phyloP scores from a whole-genome alignment of 306 rosid species.

The Prunus dulcis region DNA sequence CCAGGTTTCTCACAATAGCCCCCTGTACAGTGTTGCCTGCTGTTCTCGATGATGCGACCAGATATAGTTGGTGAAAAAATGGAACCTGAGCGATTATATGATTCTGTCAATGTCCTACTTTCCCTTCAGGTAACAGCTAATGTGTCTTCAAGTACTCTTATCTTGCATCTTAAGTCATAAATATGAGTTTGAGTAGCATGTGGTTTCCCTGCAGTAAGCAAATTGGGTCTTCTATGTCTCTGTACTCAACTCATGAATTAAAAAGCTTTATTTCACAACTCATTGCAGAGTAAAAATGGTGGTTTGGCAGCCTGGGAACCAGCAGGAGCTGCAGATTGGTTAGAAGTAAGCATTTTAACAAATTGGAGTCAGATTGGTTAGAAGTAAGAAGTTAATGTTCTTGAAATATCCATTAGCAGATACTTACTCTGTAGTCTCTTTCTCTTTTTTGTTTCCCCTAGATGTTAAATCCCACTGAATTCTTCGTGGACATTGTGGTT shows the following conservation, averaged over 20 bases:
- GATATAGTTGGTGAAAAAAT: conserved; percentile 58
- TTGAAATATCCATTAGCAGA: neutral
- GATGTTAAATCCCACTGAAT: conserved; percentile 8
- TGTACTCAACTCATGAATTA: neutral
- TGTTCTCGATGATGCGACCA: conserved; percentile 47
- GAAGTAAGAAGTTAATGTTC: neutral
- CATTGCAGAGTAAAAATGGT: conserved; percentile 59
- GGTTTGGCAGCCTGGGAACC: conserved; percentile 76
- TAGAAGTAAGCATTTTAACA: conserved; percentile 46
- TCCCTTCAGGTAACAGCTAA: conserved; percentile 52
- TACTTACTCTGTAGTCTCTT: neutral
- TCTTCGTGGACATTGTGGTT: conserved; percentile 4
- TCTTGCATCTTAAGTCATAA: too few relatives aligned
- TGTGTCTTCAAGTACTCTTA: neutral
- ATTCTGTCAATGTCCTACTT: conserved; percentile 50
- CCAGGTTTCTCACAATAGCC: neutral
- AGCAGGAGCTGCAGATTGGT: conserved; percentile 54
- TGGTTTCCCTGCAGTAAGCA: too few relatives aligned
- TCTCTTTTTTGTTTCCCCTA: neutral
- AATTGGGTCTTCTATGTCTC: neutral
- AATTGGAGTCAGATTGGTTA: neutral
- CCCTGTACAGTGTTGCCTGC: conserved; percentile 50
- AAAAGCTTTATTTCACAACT: neutral
- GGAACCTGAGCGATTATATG: conserved; percentile 47
- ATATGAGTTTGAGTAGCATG: neutral